These are phyloP conservation scores for Auxenochlorella pyrenoidosa DNA, from an alignment of 139 green algal species.

Conservation along the genomic window DNA sequence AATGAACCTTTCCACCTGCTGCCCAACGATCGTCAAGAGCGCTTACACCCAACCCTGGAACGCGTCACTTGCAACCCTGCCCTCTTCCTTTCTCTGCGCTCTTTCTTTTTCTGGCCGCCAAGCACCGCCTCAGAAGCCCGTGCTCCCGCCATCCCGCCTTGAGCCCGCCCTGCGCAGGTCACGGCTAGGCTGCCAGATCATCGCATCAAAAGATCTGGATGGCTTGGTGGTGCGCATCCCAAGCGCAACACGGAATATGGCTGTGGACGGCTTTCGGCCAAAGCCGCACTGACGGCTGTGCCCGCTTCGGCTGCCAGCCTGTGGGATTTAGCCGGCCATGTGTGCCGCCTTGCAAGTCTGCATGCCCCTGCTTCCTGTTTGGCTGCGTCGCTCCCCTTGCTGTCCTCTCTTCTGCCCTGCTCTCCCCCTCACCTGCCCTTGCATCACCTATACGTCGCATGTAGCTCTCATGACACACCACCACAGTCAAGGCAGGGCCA, in stretches of 20 bases:
- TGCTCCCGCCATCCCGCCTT: not conserved
- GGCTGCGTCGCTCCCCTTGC: not conserved
- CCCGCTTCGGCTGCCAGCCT: no score
- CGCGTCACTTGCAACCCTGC: not conserved
- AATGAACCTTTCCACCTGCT: no score
- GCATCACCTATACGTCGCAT: not conserved
- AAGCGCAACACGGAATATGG: conserved; percentile 94
- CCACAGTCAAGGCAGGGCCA: no score
- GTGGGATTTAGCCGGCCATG: not conserved
- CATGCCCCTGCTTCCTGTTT: not conserved
- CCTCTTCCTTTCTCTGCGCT: not conserved
- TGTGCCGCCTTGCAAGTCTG: not conserved
- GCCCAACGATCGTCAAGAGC: no score
- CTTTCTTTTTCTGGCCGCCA: not conserved
- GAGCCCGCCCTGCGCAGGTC: conserved; percentile 71
- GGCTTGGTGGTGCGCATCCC: conserved; percentile 93
- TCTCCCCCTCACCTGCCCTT: not conserved
- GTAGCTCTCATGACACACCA: no score
- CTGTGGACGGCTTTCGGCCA: conserved; percentile 84
- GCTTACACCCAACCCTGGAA: not conserved
- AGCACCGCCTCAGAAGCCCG: no score
- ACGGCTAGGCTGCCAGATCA: conserved; percentile 96
- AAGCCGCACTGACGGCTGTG: conserved; percentile 78
- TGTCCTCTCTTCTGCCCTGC: not conserved
- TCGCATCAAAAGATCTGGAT: conserved; percentile 89